Percentiles rank a stretch among this genome's conserved stretches.
Conservation (phyloP, 2,329 filamentous ascomycete species). For the Dothistroma septosporum region DNA sequence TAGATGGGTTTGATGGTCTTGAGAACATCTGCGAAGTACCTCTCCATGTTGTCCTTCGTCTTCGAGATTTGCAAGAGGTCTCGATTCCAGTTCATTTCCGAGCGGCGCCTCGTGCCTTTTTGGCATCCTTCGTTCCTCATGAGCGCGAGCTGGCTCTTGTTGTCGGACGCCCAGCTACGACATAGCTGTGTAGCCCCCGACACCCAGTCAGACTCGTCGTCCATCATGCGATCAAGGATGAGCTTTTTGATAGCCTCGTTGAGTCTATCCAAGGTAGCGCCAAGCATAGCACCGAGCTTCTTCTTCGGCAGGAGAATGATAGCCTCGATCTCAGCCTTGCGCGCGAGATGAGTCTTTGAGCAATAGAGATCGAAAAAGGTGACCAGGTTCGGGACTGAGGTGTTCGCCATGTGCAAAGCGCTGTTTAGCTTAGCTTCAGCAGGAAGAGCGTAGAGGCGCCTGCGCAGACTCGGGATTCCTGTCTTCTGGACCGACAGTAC, state of each 20-base stretch:
- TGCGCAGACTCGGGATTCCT: conserved; percentile 10
- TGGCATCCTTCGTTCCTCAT: conserved; percentile 4
- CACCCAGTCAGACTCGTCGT: conserved; percentile 2
- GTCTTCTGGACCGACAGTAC: conserved; percentile 18
- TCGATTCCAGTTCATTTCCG: neutral
- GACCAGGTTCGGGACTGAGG: conserved; percentile 7
- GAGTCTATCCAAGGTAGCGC: neutral
- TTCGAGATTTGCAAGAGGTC: neutral
- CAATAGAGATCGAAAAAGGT: conserved; percentile 9
- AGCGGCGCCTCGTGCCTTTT: neutral
- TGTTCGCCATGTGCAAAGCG: conserved; percentile 4
- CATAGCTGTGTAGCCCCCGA: neutral
- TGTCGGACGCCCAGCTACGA: neutral
- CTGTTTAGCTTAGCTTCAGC: conserved; percentile 18
- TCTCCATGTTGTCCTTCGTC: neutral
- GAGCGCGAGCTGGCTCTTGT: neutral
- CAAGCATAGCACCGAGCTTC: neutral
- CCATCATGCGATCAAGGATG: neutral
- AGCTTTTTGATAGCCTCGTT: neutral
- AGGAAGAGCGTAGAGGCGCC: conserved; percentile 6
- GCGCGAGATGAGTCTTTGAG: conserved; percentile 5
- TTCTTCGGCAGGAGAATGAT: neutral
- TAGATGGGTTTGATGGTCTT: no score
- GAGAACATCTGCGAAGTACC: neutral
- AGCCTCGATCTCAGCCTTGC: conserved; percentile 11